Evolutionary conservation across 169 alveolate genomes (phyloP), one percentile per base, ranked within the genome.

Genomic region (Cystoisospora suis): DNA sequence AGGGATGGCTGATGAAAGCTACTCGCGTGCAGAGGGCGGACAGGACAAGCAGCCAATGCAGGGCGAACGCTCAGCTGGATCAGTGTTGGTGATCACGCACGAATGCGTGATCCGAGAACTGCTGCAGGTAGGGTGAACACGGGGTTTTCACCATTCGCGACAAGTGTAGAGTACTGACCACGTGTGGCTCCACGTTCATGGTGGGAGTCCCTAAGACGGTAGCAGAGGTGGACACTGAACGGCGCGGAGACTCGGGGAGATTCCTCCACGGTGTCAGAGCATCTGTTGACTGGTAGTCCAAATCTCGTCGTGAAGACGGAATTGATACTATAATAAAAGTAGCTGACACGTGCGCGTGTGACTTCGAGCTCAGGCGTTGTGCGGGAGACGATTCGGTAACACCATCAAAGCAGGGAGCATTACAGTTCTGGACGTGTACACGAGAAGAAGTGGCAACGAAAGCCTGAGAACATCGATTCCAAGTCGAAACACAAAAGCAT

Each of bases 1-100:
- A n/a, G n/a, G n/a, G n/a, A n/a, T n/a, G n/a, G n/a, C n/a, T n/a
- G n/a, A n/a, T n/a, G n/a, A n/a, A n/a, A n/a, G n/a, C n/a, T n/a
- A n/a, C n/a, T 65, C 42, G 2, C 36, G 77, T 23, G 77, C n/a
- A 15, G 4, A 20, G 44, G 34, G 34, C 77, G 5, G 77, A 1
- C 42, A 12, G 44, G 23, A 2, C 23, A 36, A 65, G 77, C 77
- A n/a, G 9, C 44, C 45, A 53, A 20, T 12, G 34, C 45, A n/a
- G 34, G 38, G 27, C 20, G 6, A 44, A 65, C 77, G 77, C 36
- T 6, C n/a, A 49, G 20, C 61, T 9, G 9, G 77, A n/a, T 36
- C 77, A n/a, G 77, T 65, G 1, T n/a, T 65, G n/a, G 77, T 65
- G 77, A 65, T 65, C 44, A 65, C 77, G 77, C 77, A n/a, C 15